Conservation (phyloP, 176 grass and related monocot genomes). For the Carex cristatella region DNA sequence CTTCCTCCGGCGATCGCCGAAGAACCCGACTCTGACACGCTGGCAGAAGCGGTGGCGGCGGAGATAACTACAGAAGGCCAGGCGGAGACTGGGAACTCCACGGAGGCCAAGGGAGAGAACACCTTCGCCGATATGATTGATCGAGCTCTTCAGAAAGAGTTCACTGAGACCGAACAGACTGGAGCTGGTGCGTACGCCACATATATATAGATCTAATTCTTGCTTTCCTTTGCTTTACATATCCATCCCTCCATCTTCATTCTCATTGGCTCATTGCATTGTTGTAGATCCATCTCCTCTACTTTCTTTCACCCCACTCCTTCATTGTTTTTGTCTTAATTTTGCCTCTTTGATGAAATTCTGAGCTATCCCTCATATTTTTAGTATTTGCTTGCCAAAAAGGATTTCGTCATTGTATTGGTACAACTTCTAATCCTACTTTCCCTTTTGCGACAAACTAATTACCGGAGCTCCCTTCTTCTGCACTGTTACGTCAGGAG, state of each 20-base stretch:
- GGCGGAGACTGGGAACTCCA: constrained; percentile 20
- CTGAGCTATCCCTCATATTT: background rate
- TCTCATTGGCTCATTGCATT: background rate
- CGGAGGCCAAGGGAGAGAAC: constrained; percentile 43
- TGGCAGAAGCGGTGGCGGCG: background rate
- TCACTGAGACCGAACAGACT: constrained; percentile 89
- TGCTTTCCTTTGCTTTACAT: constrained; percentile 24
- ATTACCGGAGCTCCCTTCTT: background rate
- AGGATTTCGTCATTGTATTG: background rate
- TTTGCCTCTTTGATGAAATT: background rate
- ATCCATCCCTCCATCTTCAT: constrained; percentile 20
- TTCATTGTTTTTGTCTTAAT: background rate
- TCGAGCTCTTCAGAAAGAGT: constrained; percentile 97
- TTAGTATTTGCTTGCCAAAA: background rate
- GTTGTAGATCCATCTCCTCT: background rate
- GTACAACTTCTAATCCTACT: background rate
- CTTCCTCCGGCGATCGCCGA: constrained; percentile 27
- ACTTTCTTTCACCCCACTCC: background rate
- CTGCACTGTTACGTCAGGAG: background rate
- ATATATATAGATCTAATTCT: constrained; percentile 18
- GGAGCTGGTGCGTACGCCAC: constrained; percentile 66
- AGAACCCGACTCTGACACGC: background rate
- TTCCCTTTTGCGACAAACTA: background rate
- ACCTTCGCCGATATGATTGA: constrained; percentile 97
- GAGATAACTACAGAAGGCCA: background rate